Evolutionary conservation across 2,329 filamentous ascomycete species (phyloP).

Genomic region (Alternaria panax): DNA sequence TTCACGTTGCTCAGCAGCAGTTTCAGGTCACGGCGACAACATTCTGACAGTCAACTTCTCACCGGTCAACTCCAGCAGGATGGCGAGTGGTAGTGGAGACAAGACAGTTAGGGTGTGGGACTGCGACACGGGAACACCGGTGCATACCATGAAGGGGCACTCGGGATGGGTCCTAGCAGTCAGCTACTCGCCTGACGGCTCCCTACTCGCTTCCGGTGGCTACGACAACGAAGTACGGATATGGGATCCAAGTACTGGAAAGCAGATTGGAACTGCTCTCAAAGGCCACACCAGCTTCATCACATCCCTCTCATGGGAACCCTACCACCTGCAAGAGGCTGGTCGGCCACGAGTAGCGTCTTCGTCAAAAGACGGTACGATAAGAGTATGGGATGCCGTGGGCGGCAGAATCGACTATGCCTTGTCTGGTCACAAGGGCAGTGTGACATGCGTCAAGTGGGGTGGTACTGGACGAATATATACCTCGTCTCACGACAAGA

Average conservation of each 20-base stretch:
- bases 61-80: conserved; percentile 74
- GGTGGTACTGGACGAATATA: conserved; percentile 75
- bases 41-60: conserved; percentile 89
- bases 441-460: conserved; percentile 91
- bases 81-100: conserved; percentile 91
- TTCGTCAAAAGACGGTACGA: conserved; percentile 86
- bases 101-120: conserved; percentile 94
- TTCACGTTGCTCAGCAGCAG: conserved; percentile 85
- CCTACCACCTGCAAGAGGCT: conserved; percentile 80
- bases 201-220: conserved; percentile 82
- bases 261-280: conserved; percentile 72
- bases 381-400: conserved; percentile 85
- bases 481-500: conserved; percentile 81
- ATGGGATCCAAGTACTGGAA: conserved; percentile 86
- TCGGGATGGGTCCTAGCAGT: conserved; percentile 89
- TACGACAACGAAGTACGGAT: conserved; percentile 93
- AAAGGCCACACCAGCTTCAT: conserved; percentile 92
- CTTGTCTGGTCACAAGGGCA: conserved; percentile 86
- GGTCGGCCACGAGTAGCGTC: conserved; percentile 83
- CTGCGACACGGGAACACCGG: conserved; percentile 88
- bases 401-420: conserved; percentile 81
- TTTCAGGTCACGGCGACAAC: conserved; percentile 89
- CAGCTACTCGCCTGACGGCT: conserved; percentile 84
- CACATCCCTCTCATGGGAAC: conserved; percentile 88
- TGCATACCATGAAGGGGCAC: conserved; percentile 86